These are phyloP conservation scores for Lasiodiplodia sp. DNA, from an alignment of 2,329 filamentous ascomycete genomes.

Conservation along the genomic window DNA sequence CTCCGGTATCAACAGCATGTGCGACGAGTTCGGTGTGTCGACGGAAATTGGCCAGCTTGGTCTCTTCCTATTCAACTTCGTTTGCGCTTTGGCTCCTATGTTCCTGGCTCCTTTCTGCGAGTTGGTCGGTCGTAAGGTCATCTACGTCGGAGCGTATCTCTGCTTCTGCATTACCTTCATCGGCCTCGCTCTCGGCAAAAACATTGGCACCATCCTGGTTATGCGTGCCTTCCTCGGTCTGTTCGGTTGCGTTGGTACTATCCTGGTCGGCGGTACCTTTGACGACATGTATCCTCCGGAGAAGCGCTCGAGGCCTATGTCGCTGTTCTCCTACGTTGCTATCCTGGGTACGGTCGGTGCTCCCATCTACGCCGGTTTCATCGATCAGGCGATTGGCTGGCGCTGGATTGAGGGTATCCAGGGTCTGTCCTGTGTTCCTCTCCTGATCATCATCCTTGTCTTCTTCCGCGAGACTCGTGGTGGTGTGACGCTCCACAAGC, in stretches of 20 bases:
- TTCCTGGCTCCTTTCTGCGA: constrained; percentile 60
- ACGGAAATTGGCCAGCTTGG: constrained; percentile 56
- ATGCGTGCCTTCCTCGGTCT: constrained; percentile 57
- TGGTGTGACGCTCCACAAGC: constrained; percentile 56
- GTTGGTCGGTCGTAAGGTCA: constrained; percentile 55
- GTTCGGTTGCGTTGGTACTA: constrained; percentile 59
- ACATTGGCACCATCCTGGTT: constrained; percentile 58
- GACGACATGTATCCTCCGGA: constrained; percentile 58
- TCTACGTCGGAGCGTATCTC: constrained; percentile 56
- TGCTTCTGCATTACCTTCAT: constrained; percentile 59
- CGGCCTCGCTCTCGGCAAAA: constrained; percentile 56
- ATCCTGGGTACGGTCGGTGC: constrained; percentile 61
- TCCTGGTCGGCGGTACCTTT: constrained; percentile 59
- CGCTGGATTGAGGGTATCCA: constrained; percentile 63
- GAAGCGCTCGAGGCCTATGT: constrained; percentile 56
- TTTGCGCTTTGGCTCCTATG: constrained; percentile 57
- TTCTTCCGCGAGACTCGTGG: constrained; percentile 58
- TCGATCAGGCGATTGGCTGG: constrained; percentile 61
- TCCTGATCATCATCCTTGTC: constrained; percentile 53
- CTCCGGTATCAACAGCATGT: constrained; percentile 58
- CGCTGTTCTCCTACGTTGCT: constrained; percentile 57
- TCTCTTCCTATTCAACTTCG: constrained; percentile 59
- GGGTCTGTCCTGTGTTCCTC: constrained; percentile 59
- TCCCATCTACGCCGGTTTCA: constrained; percentile 63
- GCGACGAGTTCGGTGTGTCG: constrained; percentile 52